These are phyloP conservation scores for Pestalotiopsis sp. DNA, from an alignment of 2,329 filamentous ascomycete species.

Conservation along the genomic window DNA sequence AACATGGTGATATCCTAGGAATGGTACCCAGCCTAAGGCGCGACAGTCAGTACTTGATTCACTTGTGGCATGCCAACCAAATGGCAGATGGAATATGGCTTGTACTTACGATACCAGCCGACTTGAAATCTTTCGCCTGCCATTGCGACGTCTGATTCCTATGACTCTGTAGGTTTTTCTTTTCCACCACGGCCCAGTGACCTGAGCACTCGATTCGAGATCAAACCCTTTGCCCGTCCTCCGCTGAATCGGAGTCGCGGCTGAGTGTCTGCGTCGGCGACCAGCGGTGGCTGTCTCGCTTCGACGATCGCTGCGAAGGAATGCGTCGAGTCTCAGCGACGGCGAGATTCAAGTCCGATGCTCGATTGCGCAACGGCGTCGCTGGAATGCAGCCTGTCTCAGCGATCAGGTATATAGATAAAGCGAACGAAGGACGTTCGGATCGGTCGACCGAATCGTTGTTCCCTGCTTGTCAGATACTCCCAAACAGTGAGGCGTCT, in stretches of 20 bases:
- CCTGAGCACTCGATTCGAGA: conserved; percentile 4
- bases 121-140: conserved; percentile 31
- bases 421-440: not conserved
- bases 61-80: not conserved
- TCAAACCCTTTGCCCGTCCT: conserved; percentile 11
- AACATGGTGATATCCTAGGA: conserved; percentile 79
- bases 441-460: conserved; percentile 1
- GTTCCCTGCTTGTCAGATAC: conserved; percentile 10
- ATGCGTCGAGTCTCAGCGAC: conserved; percentile 2
- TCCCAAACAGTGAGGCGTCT: conserved; percentile 6
- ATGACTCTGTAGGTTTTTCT: not conserved
- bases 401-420: conserved; percentile 4
- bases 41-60: conserved; percentile 1
- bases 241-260: conserved; percentile 11
- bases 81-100: not conserved
- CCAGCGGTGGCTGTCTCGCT: conserved; percentile 10
- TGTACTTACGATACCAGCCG: conserved; percentile 35
- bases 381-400: conserved; percentile 8
- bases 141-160: conserved; percentile 19
- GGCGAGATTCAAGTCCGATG: not conserved
- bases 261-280: not conserved
- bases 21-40: conserved; percentile 63
- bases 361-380: not conserved
- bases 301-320: not conserved
- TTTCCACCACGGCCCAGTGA: conserved; percentile 4